Conservation (phyloP, 805 yeast genomes). For the Metschnikowia santaceciliae region DNA sequence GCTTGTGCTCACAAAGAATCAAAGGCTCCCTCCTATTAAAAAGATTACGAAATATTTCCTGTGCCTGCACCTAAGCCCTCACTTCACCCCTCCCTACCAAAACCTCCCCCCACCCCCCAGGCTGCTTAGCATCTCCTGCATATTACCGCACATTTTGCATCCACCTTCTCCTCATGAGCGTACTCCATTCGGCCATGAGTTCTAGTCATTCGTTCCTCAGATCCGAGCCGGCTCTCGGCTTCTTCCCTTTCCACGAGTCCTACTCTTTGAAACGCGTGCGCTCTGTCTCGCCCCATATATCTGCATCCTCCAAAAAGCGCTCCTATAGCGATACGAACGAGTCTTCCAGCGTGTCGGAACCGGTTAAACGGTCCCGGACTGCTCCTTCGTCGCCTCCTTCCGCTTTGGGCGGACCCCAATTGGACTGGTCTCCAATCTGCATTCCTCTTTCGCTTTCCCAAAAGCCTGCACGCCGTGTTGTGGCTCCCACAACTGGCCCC, state of each 20-base stretch:
- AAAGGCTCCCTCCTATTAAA: too few relatives aligned
- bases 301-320: conserved; percentile 21
- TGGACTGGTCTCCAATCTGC: background rate
- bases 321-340: conserved; percentile 23
- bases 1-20: too few relatives aligned
- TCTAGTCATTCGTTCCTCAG: conserved; percentile 1
- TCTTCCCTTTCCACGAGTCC: background rate
- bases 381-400: conserved; percentile 16
- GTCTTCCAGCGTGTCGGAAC: background rate
- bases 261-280: background rate
- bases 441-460: background rate
- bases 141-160: background rate
- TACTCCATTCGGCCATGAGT: background rate
- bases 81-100: background rate
- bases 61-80: background rate
- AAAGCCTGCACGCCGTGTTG: too few relatives aligned
- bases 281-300: conserved; percentile 1
- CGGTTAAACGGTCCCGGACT: conserved; percentile 9
- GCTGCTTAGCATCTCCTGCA: conserved; percentile 1
- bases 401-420: background rate
- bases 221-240: conserved; percentile 4
- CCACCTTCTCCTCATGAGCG: conserved; percentile 1
- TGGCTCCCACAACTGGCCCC: background rate
- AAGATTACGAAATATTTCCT: too few relatives aligned
- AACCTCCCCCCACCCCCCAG: background rate